Evolutionary conservation across 2,329 filamentous ascomycete species (phyloP), one percentile per base, ranked within the genome.

Genomic region (Ophiostoma sp.): DNA sequence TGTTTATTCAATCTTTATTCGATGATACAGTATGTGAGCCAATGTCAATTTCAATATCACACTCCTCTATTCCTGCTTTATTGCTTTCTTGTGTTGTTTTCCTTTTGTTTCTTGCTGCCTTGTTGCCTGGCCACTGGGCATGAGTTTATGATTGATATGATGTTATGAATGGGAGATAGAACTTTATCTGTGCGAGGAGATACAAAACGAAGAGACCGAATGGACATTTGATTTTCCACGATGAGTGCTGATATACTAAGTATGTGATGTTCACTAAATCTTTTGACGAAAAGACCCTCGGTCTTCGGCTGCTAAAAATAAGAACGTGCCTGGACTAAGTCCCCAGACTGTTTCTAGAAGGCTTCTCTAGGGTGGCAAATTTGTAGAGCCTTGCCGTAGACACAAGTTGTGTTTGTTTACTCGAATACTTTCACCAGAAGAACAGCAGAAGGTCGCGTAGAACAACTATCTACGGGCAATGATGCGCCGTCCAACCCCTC

Each of bases 1-100:
- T 62, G 57, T 62, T 62, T 62, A 48, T 33, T 15, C 27, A 69
- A 15, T 20, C 57, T 41, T 31, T 69, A 33, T 36, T 65, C 17
- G 44, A 23, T 65, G 33, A 35, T 44, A 41, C 60, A n/a, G n/a
- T 52, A 62, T 57, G 23, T 11, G 52, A 57, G n/a, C 23, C 52
- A 57, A 27, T 57, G 52, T 27, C 20, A 57, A 48, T 48, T 57
- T 57, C 48, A 57, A 27, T 27, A 27, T 57, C 4, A 48, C 15
- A 27, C 23, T 57, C 10, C n/a, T 57, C 52, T 27, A 27, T 13
- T 57, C 15, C 11, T 57, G 48, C 48, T 10, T 23, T 41, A 11
- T 10, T 23, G 52, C 52, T 57, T 57, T 57, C 3, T 11, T 13
- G 10, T 27, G 52, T 57, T 54, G n/a, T 57, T 27, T 3, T 10